Evolutionary conservation across 306 rosid genomes (phyloP).

Genomic region (Acacia acuminata): DNA sequence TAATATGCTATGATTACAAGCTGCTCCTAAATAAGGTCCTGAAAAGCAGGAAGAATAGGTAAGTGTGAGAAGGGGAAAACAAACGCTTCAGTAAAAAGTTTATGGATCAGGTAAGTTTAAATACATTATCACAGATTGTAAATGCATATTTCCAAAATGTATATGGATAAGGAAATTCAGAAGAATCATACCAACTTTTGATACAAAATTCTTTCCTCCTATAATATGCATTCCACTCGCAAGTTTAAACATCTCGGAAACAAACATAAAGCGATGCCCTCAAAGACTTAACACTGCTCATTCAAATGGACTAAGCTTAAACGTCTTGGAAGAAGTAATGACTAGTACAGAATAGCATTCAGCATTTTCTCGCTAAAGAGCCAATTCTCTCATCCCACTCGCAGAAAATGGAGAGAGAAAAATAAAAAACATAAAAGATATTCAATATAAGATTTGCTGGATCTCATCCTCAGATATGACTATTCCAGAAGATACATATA

Average conservation of each 20-base stretch:
- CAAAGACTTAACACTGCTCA: background rate
- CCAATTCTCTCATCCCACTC: background rate
- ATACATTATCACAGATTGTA: background rate
- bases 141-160: background rate
- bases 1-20: too few relatives aligned
- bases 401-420: background rate
- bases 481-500: background rate
- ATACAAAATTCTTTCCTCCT: background rate
- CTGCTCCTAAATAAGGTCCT: too few relatives aligned
- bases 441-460: background rate
- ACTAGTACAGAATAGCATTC: background rate
- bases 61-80: background rate
- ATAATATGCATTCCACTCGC: background rate
- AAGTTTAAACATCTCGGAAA: background rate
- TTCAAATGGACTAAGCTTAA: background rate
- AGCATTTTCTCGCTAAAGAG: background rate
- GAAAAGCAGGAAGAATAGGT: background rate
- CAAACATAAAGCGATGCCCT: background rate
- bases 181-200: background rate
- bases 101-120: too few relatives aligned
- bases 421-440: background rate
- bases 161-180: background rate
- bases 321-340: background rate
- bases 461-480: background rate
- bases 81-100: constrained; percentile 20